These are phyloP conservation scores for Plasmodium chabaudi DNA, from an alignment of 169 alveolate species.

Conservation along the genomic window DNA sequence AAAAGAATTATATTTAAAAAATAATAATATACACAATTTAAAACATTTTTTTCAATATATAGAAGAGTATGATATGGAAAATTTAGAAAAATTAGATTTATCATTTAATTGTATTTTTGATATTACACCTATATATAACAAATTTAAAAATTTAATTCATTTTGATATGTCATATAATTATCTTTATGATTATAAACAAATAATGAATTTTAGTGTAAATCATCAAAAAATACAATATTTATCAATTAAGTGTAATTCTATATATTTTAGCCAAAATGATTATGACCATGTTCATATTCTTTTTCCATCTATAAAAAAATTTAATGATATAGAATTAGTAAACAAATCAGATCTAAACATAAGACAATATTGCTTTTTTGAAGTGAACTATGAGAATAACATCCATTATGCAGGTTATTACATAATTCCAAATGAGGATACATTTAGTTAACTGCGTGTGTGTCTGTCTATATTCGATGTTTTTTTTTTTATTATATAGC, in stretches of 20 bases:
- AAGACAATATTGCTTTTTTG: slow-evolving; percentile 33
- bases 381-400: neutral
- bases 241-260: slow-evolving; percentile 23
- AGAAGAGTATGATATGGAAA: slow-evolving; percentile 14
- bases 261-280: slow-evolving; percentile 22
- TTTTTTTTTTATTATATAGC: no score
- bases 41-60: slow-evolving; percentile 24
- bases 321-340: slow-evolving; percentile 74
- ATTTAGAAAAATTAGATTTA: slow-evolving; percentile 36
- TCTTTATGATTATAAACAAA: slow-evolving; percentile 43
- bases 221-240: slow-evolving; percentile 38
- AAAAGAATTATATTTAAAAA: slow-evolving; percentile 45
- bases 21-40: slow-evolving; percentile 57
- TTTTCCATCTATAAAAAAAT: slow-evolving; percentile 77
- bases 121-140: slow-evolving; percentile 32
- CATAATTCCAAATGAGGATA: no score
- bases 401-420: no score
- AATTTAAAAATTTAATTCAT: slow-evolving; percentile 32
- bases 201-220: slow-evolving; percentile 24
- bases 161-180: slow-evolving; percentile 43
- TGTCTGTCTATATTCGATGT: no score
- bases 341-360: slow-evolving; percentile 77
- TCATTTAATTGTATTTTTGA: slow-evolving; percentile 48
- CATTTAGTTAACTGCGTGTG: no score
- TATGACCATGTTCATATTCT: slow-evolving; percentile 48